Evolutionary conservation across 176 grass and related monocot genomes (phyloP).

Genomic region (Musa itinerans): DNA sequence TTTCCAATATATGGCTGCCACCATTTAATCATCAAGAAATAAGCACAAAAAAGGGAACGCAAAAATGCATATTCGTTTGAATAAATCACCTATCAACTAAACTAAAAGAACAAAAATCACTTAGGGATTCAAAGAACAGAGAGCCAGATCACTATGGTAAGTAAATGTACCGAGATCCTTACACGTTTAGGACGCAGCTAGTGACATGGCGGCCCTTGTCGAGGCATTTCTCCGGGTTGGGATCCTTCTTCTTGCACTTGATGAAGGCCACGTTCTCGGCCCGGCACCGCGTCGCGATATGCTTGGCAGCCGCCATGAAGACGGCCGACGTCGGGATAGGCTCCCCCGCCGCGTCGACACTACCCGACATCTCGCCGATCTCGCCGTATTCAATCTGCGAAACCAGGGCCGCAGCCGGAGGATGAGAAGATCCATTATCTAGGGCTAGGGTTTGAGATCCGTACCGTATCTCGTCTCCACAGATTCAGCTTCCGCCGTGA

Average conservation of each 20-base stretch:
- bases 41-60: too few species aligned
- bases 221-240: slow-evolving; percentile 5
- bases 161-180: not conserved
- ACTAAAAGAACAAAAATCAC: not conserved
- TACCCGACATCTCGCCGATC: not conserved
- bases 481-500: not conserved
- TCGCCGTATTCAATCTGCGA: not conserved
- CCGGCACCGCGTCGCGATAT: not conserved
- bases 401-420: not conserved
- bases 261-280: not conserved
- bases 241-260: not conserved
- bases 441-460: not conserved
- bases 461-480: not conserved
- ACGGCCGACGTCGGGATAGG: not conserved
- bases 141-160: not conserved
- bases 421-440: not conserved
- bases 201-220: not conserved
- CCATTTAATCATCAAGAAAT: too few species aligned
- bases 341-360: not conserved
- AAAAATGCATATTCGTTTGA: too few species aligned
- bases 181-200: not conserved
- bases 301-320: not conserved
- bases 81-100: not conserved
- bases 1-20: too few species aligned
- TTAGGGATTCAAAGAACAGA: not conserved